Base-by-base conservation (phyloP, 192 early-diverging fungal genomes). In the Thamnidium elegans region DNA sequence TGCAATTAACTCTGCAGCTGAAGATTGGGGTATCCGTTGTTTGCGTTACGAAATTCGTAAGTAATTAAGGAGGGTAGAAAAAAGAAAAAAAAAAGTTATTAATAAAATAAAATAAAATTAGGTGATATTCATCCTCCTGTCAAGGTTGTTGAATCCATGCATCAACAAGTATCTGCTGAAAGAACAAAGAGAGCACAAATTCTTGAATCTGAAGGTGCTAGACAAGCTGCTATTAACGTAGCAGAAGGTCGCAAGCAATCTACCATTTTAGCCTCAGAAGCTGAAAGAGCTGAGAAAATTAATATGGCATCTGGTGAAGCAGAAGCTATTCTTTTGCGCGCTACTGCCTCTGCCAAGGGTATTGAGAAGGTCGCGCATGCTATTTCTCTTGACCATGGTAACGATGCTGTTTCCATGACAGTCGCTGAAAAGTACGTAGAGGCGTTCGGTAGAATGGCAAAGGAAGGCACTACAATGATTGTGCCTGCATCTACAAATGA, bases 391-490 rank as follows among this genome's bases (percentile, higher is more conserved):
- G 66, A 74, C 4, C 78, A 79, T 34, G 94, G 93, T 23, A 83
- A 86, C 62, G 85, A 95, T 58, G 95, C 96, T 0, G 91, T 96
- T 1, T 84, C 92, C 3, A 79, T 99, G 64, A 89, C 90, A 20
- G 87, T 99, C 19, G 96, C 96, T 21, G 95, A 99, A 72, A 93
- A 94, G 78, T 99, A 97, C 69, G 94, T 99, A 54, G 92, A 96
- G 44, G 90, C 93, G 7, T 97, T 97, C 79, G 91, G 87, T 14
- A 78, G 85, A 63, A 81, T 99, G 53, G 96, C 96, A 42, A 99
- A 99, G 78, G 86, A 97, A 73, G 78, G 86, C 32, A 97, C 88
- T 39, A 93, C 96, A 0, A 83, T 97, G 15, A 86, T 98, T 45
- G 84, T 98, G 13, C 96, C 96, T 3, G 82, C 89, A 23, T 84